phyloP scores from a whole-genome alignment of 2,329 filamentous ascomycete species.

The Diplodia seriata region DNA sequence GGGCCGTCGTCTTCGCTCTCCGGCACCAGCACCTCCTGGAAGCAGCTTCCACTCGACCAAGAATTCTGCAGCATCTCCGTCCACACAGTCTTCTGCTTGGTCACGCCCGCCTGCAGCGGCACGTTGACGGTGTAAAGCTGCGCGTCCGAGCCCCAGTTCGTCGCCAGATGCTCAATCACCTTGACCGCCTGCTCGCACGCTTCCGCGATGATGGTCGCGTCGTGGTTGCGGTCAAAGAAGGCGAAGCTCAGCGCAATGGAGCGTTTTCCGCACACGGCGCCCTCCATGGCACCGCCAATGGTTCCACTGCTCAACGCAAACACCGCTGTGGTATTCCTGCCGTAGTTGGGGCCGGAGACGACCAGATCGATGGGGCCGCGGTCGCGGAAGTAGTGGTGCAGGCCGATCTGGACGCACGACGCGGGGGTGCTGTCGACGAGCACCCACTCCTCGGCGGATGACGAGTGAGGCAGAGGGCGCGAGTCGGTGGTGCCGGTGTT shows the following conservation, averaged over 20 bases:
- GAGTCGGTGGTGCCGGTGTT: constrained; percentile 49
- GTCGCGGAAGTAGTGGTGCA: constrained; percentile 55
- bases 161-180: constrained; percentile 78
- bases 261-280: constrained; percentile 54
- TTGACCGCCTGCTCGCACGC: constrained; percentile 76
- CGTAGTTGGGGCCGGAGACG: constrained; percentile 59
- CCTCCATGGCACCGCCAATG: constrained; percentile 59
- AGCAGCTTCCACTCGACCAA: constrained; percentile 79
- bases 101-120: constrained; percentile 79
- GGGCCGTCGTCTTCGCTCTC: constrained; percentile 62
- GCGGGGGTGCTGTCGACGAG: constrained; percentile 59
- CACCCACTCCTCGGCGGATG: constrained; percentile 56
- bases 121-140: constrained; percentile 94
- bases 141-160: constrained; percentile 73
- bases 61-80: constrained; percentile 89
- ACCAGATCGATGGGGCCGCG: constrained; percentile 57
- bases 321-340: constrained; percentile 58
- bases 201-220: constrained; percentile 78
- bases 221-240: constrained; percentile 85
- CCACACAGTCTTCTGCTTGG: constrained; percentile 75
- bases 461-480: constrained; percentile 42
- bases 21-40: constrained; percentile 76
- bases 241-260: constrained; percentile 88
- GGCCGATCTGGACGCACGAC: constrained; percentile 57
- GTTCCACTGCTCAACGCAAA: constrained; percentile 59